Evolutionary conservation across 139 green algal species (phyloP).

Genomic region (Tetradesmus obliquus): DNA sequence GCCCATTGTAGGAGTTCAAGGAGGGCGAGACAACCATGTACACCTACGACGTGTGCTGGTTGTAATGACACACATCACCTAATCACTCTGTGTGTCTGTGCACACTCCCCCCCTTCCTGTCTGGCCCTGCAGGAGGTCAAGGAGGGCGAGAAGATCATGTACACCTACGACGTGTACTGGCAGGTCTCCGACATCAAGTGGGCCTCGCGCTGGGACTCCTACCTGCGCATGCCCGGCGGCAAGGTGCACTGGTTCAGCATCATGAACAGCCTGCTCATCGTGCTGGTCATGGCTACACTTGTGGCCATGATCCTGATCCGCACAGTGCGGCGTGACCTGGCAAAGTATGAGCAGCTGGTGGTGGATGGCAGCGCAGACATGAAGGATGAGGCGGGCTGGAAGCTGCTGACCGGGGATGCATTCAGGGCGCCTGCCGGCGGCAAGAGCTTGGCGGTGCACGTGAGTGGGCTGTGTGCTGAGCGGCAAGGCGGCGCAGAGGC

Average conservation of each 20-base stretch:
- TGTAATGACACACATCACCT: too few relatives aligned
- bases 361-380: slow-evolving; percentile 78
- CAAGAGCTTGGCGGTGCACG: slow-evolving; percentile 80
- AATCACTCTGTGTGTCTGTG: too few relatives aligned
- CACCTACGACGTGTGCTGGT: slow-evolving; percentile 95
- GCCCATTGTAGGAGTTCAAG: slow-evolving; percentile 64
- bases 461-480: background rate
- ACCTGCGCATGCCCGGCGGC: slow-evolving; percentile 94
- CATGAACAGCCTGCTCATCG: slow-evolving; percentile 95
- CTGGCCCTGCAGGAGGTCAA: slow-evolving; percentile 75
- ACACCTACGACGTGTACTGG: slow-evolving; percentile 95
- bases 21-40: slow-evolving; percentile 81
- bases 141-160: slow-evolving; percentile 79
- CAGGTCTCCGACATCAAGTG: slow-evolving; percentile 85
- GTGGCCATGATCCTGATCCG: slow-evolving; percentile 88
- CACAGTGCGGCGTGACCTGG: slow-evolving; percentile 83
- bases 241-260: slow-evolving; percentile 98
- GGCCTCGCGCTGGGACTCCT: slow-evolving; percentile 95
- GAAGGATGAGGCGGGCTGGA: slow-evolving; percentile 95
- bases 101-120: too few relatives aligned
- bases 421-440: slow-evolving; percentile 85
- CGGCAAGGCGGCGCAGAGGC: background rate
- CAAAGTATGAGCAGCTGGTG: slow-evolving; percentile 93
- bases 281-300: slow-evolving; percentile 93
- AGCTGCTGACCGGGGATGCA: slow-evolving; percentile 95